phyloP scores from a whole-genome alignment of 2,329 filamentous ascomycete genomes.

The Sporothrix curviconia region DNA sequence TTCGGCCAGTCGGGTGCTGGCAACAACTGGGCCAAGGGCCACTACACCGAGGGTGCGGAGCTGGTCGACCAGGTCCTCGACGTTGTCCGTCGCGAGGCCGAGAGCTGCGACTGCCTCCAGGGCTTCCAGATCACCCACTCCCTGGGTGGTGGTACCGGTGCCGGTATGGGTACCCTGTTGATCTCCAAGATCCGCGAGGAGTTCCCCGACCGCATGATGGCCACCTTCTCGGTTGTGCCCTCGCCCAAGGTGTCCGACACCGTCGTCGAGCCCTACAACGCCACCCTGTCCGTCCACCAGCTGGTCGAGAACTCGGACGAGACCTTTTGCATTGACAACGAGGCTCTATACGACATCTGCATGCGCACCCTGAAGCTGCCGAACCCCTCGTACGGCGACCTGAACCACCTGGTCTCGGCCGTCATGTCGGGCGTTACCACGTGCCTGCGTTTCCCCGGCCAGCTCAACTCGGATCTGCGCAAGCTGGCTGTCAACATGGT shows the following conservation, averaged over 20 bases:
- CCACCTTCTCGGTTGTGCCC: constrained; percentile 97
- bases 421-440: constrained; percentile 99
- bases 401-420: constrained; percentile 98
- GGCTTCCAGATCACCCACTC: constrained; percentile 99
- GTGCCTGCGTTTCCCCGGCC: constrained; percentile 96
- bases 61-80: constrained; percentile 97
- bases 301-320: constrained; percentile 99
- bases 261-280: constrained; percentile 99
- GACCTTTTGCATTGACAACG: constrained; percentile 99
- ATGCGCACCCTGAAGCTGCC: constrained; percentile 99
- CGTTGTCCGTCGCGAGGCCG: constrained; percentile 96
- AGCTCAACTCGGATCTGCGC: constrained; percentile 99
- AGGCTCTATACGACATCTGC: constrained; percentile 99
- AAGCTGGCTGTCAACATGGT: constrained; percentile 99
- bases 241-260: constrained; percentile 99
- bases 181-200: constrained; percentile 99
- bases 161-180: constrained; percentile 98
- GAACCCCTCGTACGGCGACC: constrained; percentile 96
- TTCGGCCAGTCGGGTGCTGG: constrained; percentile 99
- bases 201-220: constrained; percentile 99
- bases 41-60: constrained; percentile 99
- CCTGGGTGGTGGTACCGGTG: constrained; percentile 99
- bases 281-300: constrained; percentile 97
- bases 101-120: constrained; percentile 98
- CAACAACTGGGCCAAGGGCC: constrained; percentile 99